Conservation (phyloP, 1,284 basidiomycete species). For the Mycena citricolor region DNA sequence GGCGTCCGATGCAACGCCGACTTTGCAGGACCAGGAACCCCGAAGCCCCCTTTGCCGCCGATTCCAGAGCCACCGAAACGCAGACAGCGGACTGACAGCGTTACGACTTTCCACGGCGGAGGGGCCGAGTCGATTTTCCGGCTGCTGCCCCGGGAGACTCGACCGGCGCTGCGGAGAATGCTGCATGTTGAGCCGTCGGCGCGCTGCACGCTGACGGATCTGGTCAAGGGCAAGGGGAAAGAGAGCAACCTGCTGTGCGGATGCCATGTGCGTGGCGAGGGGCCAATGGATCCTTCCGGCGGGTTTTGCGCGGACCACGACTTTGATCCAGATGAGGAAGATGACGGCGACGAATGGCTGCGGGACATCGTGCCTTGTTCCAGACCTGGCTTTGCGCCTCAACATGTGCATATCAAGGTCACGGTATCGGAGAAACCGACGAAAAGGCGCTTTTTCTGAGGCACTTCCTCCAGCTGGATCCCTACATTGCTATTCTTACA, state of each 20-base stretch:
- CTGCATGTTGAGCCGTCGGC: conserved; percentile 86
- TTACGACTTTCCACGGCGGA: conserved; percentile 78
- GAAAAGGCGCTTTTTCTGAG: conserved; percentile 73
- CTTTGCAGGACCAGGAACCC: too few species aligned
- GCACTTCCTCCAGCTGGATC: too few species aligned
- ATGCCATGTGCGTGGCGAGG: conserved; percentile 39
- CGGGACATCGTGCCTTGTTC: conserved; percentile 75
- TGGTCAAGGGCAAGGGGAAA: conserved; percentile 81
- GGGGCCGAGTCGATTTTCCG: conserved; percentile 98
- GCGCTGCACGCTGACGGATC: conserved; percentile 91
- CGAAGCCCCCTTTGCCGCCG: background rate
- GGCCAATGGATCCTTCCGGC: conserved; percentile 27
- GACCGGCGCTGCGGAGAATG: conserved; percentile 90
- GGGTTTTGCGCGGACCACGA: conserved; percentile 61
- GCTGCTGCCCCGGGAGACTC: conserved; percentile 90
- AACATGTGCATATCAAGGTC: conserved; percentile 71
- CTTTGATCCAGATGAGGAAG: conserved; percentile 62
- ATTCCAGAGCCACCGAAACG: conserved; percentile 25
- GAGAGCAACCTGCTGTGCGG: conserved; percentile 78
- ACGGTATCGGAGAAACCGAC: conserved; percentile 65
- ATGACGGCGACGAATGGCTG: conserved; percentile 79
- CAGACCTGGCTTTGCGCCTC: conserved; percentile 40
- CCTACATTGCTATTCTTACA: too few species aligned
- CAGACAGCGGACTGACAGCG: conserved; percentile 58
- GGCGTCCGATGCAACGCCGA: too few species aligned